phyloP scores from a whole-genome alignment of 2,329 filamentous ascomycete genomes.

The Fusarium guadeloupense region DNA sequence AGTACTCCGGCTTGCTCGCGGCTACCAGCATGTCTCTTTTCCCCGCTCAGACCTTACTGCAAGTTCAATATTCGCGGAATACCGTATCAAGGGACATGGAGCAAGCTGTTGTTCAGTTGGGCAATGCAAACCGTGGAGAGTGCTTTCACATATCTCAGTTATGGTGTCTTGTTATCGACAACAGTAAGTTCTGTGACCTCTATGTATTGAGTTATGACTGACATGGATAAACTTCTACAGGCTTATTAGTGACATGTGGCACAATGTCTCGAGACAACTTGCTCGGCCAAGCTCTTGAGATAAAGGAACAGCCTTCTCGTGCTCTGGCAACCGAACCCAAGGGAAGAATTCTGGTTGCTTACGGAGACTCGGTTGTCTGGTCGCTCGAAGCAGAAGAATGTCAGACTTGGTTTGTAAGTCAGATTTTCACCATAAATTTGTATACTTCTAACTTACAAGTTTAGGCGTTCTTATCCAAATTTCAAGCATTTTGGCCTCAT shows the following conservation, averaged over 20 bases:
- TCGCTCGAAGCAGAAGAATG: constrained; percentile 52
- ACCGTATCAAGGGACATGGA: constrained; percentile 54
- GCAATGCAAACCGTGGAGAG: constrained; percentile 46
- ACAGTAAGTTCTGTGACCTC: constrained; percentile 46
- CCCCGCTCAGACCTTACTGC: constrained; percentile 55
- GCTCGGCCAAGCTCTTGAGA: constrained; percentile 46
- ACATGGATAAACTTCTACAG: constrained; percentile 29
- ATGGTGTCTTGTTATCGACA: constrained; percentile 58
- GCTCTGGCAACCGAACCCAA: constrained; percentile 17
- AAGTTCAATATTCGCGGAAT: constrained; percentile 54
- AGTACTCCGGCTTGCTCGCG: constrained; percentile 52
- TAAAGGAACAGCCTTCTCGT: constrained; percentile 45
- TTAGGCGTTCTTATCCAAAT: constrained; percentile 54
- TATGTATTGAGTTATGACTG: not conserved
- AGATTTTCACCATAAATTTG: not conserved
- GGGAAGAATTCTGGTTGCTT: constrained; percentile 48
- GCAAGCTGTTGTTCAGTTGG: constrained; percentile 56
- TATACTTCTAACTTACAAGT: constrained; percentile 2
- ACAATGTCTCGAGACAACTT: constrained; percentile 48
- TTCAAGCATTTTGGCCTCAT: constrained; percentile 55
- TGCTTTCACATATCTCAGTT: constrained; percentile 61
- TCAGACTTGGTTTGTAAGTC: constrained; percentile 56
- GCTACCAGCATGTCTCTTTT: constrained; percentile 48
- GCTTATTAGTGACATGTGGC: constrained; percentile 55
- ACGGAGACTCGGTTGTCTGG: constrained; percentile 51